These are phyloP conservation scores for Eimeria necatrix DNA, from an alignment of 169 alveolate genomes.

Conservation along the genomic window DNA sequence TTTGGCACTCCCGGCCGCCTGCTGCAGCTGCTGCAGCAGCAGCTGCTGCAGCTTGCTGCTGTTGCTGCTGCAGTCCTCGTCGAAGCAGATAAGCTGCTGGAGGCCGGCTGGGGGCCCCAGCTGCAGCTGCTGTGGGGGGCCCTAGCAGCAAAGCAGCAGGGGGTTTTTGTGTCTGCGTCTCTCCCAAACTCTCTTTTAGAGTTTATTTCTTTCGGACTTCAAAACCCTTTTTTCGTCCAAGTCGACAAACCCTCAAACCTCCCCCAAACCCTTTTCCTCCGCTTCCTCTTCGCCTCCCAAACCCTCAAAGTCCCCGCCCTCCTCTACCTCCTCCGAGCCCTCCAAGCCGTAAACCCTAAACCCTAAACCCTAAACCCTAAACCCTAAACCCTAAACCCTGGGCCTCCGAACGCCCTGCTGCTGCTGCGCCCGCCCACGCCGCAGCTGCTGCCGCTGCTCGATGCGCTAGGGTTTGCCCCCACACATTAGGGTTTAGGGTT, in stretches of 20 bases:
- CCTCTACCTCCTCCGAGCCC: background rate
- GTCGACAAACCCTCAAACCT: conserved; percentile 92
- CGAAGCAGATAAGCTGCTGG: conserved; percentile 97
- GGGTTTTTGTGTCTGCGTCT: conserved; percentile 95
- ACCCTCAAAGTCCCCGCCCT: conserved; percentile 22
- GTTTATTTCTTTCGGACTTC: conserved; percentile 93
- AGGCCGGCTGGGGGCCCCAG: conserved; percentile 95
- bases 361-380: background rate
- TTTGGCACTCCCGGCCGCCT: conserved; percentile 84
- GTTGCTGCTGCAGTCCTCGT: conserved; percentile 94
- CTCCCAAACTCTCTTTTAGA: conserved; percentile 92
- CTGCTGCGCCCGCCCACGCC: background rate
- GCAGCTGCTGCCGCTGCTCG: no score
- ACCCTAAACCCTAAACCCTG: background rate
- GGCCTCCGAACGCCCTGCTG: background rate
- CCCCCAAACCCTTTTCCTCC: conserved; percentile 86
- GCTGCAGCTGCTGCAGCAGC: conserved; percentile 93
- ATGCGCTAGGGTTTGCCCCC: no score
- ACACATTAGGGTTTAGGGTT: no score
- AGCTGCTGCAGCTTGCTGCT: conserved; percentile 88
- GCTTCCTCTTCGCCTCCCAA: conserved; percentile 84
- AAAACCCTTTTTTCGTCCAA: conserved; percentile 93
- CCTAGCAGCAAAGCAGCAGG: conserved; percentile 90
- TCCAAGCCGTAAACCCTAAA: background rate
- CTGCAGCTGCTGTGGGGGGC: conserved; percentile 90